A percentile compares a stretch with the other conserved stretches of the same genome.
phyloP scores from a whole-genome alignment of 306 rosid genomes.

The Trichosanthes cucumerina region DNA sequence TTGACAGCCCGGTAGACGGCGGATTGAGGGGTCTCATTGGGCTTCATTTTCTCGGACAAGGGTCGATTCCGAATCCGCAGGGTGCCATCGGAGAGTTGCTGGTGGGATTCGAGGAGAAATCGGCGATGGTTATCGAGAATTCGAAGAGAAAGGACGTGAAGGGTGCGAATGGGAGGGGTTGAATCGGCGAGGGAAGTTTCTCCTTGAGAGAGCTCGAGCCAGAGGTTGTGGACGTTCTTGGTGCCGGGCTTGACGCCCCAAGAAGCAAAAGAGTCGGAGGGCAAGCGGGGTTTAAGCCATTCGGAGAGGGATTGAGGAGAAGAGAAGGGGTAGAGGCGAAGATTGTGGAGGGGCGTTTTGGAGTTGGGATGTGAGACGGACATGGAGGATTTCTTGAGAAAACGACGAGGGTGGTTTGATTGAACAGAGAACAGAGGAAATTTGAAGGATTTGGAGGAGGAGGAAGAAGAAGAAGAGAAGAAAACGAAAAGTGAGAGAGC shows the following conservation, averaged over 20 bases:
- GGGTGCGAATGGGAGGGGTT: slow-evolving; percentile 75
- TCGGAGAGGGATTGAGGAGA: slow-evolving; percentile 74
- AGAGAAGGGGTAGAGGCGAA: slow-evolving; percentile 23
- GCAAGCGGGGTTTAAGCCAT: slow-evolving; percentile 75
- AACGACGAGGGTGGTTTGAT: slow-evolving; percentile 46
- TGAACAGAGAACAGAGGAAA: slow-evolving; percentile 30
- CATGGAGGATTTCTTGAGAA: slow-evolving; percentile 58
- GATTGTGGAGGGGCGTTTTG: slow-evolving; percentile 14
- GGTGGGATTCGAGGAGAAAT: slow-evolving; percentile 53
- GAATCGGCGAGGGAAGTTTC: slow-evolving; percentile 74
- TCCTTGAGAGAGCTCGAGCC: slow-evolving; percentile 84
- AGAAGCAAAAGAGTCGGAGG: slow-evolving; percentile 70
- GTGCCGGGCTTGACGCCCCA: slow-evolving; percentile 95
- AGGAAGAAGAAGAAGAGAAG: slow-evolving; percentile 31
- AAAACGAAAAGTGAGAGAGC: slow-evolving; percentile 46
- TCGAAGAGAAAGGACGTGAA: slow-evolving; percentile 58
- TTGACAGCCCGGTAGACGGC: slow-evolving; percentile 60
- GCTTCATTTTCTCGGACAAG: slow-evolving; percentile 93
- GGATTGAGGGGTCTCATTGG: slow-evolving; percentile 59
- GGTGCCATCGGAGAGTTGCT: slow-evolving; percentile 65
- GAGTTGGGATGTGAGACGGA: slow-evolving; percentile 23
- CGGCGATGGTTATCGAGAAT: slow-evolving; percentile 31
- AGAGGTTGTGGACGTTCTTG: slow-evolving; percentile 89
- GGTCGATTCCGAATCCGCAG: slow-evolving; percentile 59
- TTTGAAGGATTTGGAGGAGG: slow-evolving; percentile 8